Conservation (phyloP, 2,329 filamentous ascomycete genomes). For the Drechslera avenae region DNA sequence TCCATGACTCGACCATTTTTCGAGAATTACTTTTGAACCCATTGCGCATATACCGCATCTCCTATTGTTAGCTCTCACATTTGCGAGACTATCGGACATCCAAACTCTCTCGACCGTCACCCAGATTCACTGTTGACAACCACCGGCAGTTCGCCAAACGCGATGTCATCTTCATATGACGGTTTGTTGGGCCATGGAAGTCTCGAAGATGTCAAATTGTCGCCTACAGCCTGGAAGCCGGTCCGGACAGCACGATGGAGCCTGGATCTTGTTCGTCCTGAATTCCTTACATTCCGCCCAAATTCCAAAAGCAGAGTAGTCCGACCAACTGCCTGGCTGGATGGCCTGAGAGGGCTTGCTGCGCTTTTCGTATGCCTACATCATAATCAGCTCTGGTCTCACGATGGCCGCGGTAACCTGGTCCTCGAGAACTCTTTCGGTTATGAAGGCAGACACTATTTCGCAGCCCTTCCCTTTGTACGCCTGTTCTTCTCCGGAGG, state of each 20-base stretch:
- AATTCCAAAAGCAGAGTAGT: slow-evolving; percentile 25
- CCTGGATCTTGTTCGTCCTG: slow-evolving; percentile 38
- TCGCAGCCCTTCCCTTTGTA: slow-evolving; percentile 49
- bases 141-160: not conserved
- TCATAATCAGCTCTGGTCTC: slow-evolving; percentile 56
- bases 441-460: slow-evolving; percentile 39
- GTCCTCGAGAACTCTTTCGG: slow-evolving; percentile 49
- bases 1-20: too few species aligned
- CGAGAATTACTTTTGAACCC: not conserved
- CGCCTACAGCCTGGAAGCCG: slow-evolving; percentile 36
- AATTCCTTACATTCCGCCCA: slow-evolving; percentile 34
- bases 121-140: not conserved
- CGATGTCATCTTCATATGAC: slow-evolving; percentile 38
- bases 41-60: not conserved
- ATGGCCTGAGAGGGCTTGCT: slow-evolving; percentile 70
- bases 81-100: not conserved
- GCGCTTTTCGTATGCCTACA: slow-evolving; percentile 69
- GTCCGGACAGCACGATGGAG: slow-evolving; percentile 35
- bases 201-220: slow-evolving; percentile 33
- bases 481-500: slow-evolving; percentile 56
- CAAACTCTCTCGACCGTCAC: not conserved
- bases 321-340: slow-evolving; percentile 52
- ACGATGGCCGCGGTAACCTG: slow-evolving; percentile 53
- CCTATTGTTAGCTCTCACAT: not conserved
- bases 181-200: slow-evolving; percentile 35